A percentile compares a stretch with the other conserved stretches of the same genome.
Conservation (phyloP, 2,329 filamentous ascomycete genomes). For the Lasiodiplodia sp. region DNA sequence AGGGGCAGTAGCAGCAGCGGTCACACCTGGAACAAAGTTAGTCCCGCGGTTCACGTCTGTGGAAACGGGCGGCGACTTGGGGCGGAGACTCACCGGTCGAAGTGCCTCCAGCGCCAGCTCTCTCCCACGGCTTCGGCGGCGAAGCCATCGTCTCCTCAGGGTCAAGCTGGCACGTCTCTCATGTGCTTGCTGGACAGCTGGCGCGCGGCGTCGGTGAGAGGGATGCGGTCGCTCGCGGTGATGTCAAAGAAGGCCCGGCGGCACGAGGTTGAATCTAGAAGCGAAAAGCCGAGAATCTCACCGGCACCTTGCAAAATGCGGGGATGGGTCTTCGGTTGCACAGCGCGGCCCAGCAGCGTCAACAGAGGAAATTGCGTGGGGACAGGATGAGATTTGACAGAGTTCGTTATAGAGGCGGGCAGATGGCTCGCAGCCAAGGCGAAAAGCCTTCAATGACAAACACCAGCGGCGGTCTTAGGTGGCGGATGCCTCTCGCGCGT, state of each 20-base stretch:
- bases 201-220: slow-evolving; percentile 5
- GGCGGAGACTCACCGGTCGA: slow-evolving; percentile 31
- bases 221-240: slow-evolving; percentile 25
- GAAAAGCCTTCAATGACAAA: slow-evolving; percentile 16
- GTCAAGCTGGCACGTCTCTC: slow-evolving; percentile 37
- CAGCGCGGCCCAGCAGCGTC: neutral
- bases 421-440: slow-evolving; percentile 13
- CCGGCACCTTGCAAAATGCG: slow-evolving; percentile 20
- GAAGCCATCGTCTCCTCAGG: slow-evolving; percentile 64
- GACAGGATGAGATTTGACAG: neutral
- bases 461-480: neutral
- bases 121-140: slow-evolving; percentile 98
- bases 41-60: slow-evolving; percentile 9
- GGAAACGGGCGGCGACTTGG: neutral
- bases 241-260: slow-evolving; percentile 29
- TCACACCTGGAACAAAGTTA: slow-evolving; percentile 25
- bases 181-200: slow-evolving; percentile 31
- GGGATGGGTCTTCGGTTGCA: slow-evolving; percentile 18
- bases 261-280: slow-evolving; percentile 13
- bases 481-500: slow-evolving; percentile 18
- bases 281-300: slow-evolving; percentile 14
- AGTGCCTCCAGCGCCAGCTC: slow-evolving; percentile 66
- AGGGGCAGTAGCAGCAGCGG: slow-evolving; percentile 53
- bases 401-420: neutral
- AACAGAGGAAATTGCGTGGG: neutral